These are phyloP conservation scores for Sanghuangporus weigelae DNA, from an alignment of 1,284 basidiomycete genomes.

Conservation along the genomic window DNA sequence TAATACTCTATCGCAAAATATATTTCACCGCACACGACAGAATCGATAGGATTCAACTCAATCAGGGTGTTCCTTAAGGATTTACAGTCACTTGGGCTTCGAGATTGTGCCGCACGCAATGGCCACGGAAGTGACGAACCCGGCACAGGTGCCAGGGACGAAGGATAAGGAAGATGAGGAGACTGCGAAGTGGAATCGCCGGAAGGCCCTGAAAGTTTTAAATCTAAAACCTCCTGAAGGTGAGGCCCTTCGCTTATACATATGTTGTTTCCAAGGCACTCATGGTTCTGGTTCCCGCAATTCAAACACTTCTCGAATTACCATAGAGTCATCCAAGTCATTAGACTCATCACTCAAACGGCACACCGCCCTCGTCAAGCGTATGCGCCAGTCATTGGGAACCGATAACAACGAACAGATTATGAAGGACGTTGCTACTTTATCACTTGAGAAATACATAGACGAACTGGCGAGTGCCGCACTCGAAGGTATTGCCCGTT, in stretches of 20 bases:
- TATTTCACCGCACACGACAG: too few species aligned
- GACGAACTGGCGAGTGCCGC: conserved; percentile 90
- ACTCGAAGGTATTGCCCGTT: conserved; percentile 80
- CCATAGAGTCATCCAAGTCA: conserved; percentile 51
- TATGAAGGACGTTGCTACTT: conserved; percentile 84
- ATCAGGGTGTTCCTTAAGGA: too few species aligned
- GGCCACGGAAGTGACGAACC: conserved; percentile 3
- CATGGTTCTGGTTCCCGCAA: background rate
- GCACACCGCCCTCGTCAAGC: conserved; percentile 90
- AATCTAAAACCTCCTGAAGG: conserved; percentile 12
- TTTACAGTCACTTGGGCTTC: too few species aligned
- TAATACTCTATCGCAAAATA: too few species aligned
- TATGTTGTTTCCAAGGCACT: background rate
- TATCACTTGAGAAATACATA: conserved; percentile 93
- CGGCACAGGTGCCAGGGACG: background rate
- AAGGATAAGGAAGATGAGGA: conserved; percentile 18
- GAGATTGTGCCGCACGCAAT: background rate
- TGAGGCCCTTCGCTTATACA: background rate
- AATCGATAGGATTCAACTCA: too few species aligned
- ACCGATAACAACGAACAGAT: conserved; percentile 78
- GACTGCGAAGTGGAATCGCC: conserved; percentile 5
- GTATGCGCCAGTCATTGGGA: conserved; percentile 77
- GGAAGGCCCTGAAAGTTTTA: conserved; percentile 10
- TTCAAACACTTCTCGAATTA: background rate
- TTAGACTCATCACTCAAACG: conserved; percentile 91